Evolutionary conservation across 2,329 filamentous ascomycete species (phyloP), one percentile per base, ranked within the genome.

Genomic region (Penicillium sp.): DNA sequence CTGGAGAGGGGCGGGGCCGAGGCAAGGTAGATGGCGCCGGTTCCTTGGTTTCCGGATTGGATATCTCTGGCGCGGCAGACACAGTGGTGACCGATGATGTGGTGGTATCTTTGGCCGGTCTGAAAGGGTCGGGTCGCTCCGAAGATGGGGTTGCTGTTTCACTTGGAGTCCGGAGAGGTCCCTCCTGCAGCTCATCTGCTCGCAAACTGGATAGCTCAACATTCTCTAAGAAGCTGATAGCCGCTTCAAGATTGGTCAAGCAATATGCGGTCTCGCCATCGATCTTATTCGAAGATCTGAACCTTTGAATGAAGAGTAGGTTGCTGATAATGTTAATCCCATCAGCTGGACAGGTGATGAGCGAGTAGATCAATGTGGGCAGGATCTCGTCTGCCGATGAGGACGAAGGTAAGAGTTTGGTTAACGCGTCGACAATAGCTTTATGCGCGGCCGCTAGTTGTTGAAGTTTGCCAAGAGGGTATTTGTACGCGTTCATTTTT

Each of bases 321-420:
- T 99, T 96, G 79, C 93, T 98, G 69, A 96, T 91, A 54, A 93
- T 89, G 72, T 93, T 90, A 48, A 98, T 87, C 33, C 88, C 85
- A 73, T 95, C 90, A 0, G 93, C 90, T 0, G 91, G 89, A 45
- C 93, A 88, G 3, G 92, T 97, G 71, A 99, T 96, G 58, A 99
- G 84, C 0, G 92, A 91, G 77, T 96, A 99, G 60, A 99, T 99
- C 61, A 99, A 83, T 74, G 96, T 96, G 0, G 95, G 95, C 73
- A 99, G 87, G 54, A 99, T 96, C 76, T 98, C 95, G 71, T 99
- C 95, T 3, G 95, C 95, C 1, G 95, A 98, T 1, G 95, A 96
- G 0, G 85, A 84, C 0, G 93, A 84, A 9, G 86, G 84, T 54
- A 88, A 83, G 21, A 88, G 76, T 53, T 84, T 82, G 16, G 85